A percentile compares a stretch with the other conserved stretches of the same genome.
Conservation (phyloP, 306 rosid genomes). For the Lathyrus aphaca region DNA sequence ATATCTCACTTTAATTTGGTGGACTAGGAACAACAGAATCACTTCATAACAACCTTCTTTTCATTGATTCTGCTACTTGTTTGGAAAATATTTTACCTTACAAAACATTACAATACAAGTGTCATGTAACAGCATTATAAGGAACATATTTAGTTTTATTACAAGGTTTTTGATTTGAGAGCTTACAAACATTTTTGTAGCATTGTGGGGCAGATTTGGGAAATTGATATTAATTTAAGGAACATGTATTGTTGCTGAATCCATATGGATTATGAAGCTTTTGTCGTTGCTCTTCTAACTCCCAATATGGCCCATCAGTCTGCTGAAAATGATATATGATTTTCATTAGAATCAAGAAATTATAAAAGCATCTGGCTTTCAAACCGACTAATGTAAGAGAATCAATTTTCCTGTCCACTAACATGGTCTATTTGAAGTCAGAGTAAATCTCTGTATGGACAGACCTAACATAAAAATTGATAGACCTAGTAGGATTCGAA, state of each 20-base stretch:
- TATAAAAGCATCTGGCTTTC: background rate
- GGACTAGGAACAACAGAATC: slow-evolving; percentile 44
- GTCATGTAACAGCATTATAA: slow-evolving; percentile 1
- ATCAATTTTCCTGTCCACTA: too few species aligned
- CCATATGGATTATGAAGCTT: slow-evolving; percentile 70
- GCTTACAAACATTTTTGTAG: slow-evolving; percentile 60
- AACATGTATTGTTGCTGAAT: slow-evolving; percentile 57
- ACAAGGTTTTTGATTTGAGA: slow-evolving; percentile 47
- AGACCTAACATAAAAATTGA: too few species aligned
- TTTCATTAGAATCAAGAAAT: slow-evolving; percentile 37
- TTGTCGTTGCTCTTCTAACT: slow-evolving; percentile 76
- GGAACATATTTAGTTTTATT: background rate
- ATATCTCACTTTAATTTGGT: slow-evolving; percentile 46
- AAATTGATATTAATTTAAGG: slow-evolving; percentile 52
- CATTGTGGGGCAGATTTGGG: slow-evolving; percentile 37
- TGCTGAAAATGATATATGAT: slow-evolving; percentile 63
- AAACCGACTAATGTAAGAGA: too few species aligned
- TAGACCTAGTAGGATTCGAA: too few species aligned
- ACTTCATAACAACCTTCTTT: slow-evolving; percentile 19
- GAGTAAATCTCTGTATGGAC: too few species aligned
- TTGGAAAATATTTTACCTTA: slow-evolving; percentile 38
- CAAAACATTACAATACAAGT: slow-evolving; percentile 31
- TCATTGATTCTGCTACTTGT: slow-evolving; percentile 36
- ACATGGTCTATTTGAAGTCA: too few species aligned
- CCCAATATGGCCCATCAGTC: slow-evolving; percentile 63